Conservation (phyloP, 106 monocot genomes). For the Allium cepa region DNA sequence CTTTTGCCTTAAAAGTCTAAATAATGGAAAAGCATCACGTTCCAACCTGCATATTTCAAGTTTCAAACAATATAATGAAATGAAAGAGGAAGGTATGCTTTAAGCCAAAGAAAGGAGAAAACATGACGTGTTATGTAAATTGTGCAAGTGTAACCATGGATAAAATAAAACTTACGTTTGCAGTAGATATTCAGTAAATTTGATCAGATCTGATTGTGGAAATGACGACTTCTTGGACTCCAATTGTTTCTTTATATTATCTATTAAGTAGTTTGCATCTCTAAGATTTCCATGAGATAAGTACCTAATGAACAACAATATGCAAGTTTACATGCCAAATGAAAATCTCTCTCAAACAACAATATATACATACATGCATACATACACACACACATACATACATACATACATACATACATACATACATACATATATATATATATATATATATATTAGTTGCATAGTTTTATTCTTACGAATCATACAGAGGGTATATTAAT, state of each 20-base stretch:
- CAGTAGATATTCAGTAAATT: constrained; percentile 72
- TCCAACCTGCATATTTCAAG: constrained; percentile 53
- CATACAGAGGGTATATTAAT: no score
- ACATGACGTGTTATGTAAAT: no score
- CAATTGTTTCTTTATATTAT: constrained; percentile 56
- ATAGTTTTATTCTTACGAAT: no score
- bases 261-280: constrained; percentile 82
- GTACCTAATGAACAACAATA: constrained; percentile 43
- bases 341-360: background rate
- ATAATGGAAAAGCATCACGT: constrained; percentile 89
- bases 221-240: constrained; percentile 40
- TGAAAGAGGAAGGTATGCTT: background rate
- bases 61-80: background rate
- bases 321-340: constrained; percentile 1
- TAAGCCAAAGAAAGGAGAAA: no score
- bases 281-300: constrained; percentile 77
- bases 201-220: constrained; percentile 57
- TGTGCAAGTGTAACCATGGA: background rate
- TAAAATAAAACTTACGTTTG: constrained; percentile 50
- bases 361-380: no score
- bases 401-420: no score
- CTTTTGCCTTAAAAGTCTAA: constrained; percentile 80
- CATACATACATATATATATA: no score
- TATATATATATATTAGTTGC: no score
- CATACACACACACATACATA: no score